Conservation (phyloP, 805 yeast genomes). For the Dipodascopsis tothii region DNA sequence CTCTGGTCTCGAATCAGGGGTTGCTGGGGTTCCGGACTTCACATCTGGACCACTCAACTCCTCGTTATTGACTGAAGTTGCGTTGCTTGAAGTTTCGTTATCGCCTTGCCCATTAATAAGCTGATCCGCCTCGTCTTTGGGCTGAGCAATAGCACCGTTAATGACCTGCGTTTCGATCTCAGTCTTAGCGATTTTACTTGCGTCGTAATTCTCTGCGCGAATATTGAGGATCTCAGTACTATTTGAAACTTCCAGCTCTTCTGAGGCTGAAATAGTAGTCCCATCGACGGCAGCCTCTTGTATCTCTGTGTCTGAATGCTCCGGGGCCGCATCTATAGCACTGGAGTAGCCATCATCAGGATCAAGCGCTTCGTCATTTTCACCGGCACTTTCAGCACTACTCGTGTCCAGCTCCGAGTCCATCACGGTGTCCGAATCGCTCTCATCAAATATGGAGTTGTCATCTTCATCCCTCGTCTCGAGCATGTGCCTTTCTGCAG, state of each 20-base stretch:
- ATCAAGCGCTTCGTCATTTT: conserved; percentile 19
- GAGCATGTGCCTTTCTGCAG: neutral
- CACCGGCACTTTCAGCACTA: conserved; percentile 16
- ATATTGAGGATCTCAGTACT: too few species aligned
- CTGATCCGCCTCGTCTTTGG: too few species aligned
- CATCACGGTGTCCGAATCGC: conserved; percentile 8
- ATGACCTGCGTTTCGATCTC: too few species aligned
- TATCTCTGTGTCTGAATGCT: too few species aligned
- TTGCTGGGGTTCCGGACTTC: neutral
- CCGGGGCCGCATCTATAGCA: too few species aligned
- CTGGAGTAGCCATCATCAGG: conserved; percentile 24
- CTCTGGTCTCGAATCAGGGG: neutral
- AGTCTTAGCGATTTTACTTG: too few species aligned
- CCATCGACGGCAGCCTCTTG: too few species aligned
- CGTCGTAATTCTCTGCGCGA: too few species aligned
- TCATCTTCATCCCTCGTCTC: conserved; percentile 25
- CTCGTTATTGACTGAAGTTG: neutral
- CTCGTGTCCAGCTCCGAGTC: conserved; percentile 21
- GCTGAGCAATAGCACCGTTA: too few species aligned
- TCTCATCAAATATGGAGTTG: conserved; percentile 8
- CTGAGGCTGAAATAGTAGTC: too few species aligned
- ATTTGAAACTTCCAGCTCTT: too few species aligned
- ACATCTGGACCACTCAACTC: neutral
- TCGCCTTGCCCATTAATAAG: too few species aligned
- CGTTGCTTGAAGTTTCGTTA: neutral